These are phyloP conservation scores for Backusella luteola DNA, from an alignment of 192 early-diverging fungal genomes.

Conservation along the genomic window DNA sequence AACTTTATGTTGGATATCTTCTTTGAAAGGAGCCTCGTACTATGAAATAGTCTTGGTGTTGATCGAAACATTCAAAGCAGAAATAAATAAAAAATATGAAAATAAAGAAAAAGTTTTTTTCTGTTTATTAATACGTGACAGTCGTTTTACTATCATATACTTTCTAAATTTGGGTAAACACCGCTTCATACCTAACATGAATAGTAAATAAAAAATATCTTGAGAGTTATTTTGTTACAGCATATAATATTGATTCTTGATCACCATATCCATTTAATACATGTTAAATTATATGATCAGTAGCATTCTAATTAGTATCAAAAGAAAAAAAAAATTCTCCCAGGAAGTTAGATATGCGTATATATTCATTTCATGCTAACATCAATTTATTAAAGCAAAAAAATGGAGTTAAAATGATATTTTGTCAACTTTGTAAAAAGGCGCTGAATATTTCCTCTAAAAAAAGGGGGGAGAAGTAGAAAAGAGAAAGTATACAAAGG, in stretches of 20 bases:
- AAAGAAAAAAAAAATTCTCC: neutral
- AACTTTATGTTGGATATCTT: neutral
- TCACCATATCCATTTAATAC: too few species aligned
- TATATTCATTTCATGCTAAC: neutral
- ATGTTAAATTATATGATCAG: neutral
- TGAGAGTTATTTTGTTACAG: too few species aligned
- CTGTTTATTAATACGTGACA: neutral
- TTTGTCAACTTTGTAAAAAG: neutral
- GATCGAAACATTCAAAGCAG: neutral
- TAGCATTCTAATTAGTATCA: too few species aligned
- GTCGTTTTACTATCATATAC: neutral
- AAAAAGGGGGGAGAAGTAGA: neutral
- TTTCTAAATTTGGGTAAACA: neutral
- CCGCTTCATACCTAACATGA: neutral
- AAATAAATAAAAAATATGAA: neutral
- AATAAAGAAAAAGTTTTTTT: neutral
- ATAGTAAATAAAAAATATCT: neutral
- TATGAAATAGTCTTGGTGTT: neutral
- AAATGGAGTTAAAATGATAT: neutral
- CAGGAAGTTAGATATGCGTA: neutral
- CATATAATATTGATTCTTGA: too few species aligned
- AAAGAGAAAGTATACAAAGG: neutral
- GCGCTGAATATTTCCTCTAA: neutral
- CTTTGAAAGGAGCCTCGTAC: conserved; percentile 1
- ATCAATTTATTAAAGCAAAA: neutral